A percentile compares a stretch with the other conserved stretches of the same genome.
Conservation (phyloP, 2,329 filamentous ascomycete genomes). For the Cyphellophora attinorum region DNA sequence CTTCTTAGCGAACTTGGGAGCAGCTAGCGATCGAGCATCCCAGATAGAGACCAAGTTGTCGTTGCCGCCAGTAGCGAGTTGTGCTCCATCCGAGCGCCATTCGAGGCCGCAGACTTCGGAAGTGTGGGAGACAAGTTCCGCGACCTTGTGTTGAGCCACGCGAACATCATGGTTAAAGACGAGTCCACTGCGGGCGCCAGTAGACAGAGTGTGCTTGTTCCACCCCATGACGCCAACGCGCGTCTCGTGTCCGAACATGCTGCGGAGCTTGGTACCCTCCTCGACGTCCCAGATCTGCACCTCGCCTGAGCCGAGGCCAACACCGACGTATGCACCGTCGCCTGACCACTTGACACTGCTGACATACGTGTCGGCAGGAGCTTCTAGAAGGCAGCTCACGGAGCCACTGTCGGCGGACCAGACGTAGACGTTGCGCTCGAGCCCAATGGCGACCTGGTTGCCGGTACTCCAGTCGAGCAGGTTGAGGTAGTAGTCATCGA, state of each 20-base stretch:
- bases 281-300: conserved; percentile 76
- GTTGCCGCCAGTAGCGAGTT: conserved; percentile 94
- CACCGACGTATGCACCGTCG: conserved; percentile 90
- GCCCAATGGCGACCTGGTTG: conserved; percentile 95
- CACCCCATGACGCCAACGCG: conserved; percentile 97
- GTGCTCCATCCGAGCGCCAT: conserved; percentile 92
- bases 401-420: conserved; percentile 94
- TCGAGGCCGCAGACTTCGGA: conserved; percentile 97
- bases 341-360: conserved; percentile 99
- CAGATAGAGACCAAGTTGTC: conserved; percentile 99
- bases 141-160: conserved; percentile 94
- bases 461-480: conserved; percentile 95
- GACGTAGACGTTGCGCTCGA: conserved; percentile 94
- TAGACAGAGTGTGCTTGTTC: conserved; percentile 97
- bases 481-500: conserved; percentile 99
- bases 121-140: conserved; percentile 92
- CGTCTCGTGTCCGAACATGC: conserved; percentile 96
- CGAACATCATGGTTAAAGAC: conserved; percentile 94
- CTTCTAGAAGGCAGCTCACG: conserved; percentile 82
- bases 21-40: conserved; percentile 86
- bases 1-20: conserved; percentile 98
- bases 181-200: conserved; percentile 84
- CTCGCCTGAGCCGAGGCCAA: conserved; percentile 88
- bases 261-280: conserved; percentile 88
- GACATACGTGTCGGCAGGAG: conserved; percentile 82